phyloP scores from a whole-genome alignment of 306 rosid genomes.

The Cucurbita maxima region DNA sequence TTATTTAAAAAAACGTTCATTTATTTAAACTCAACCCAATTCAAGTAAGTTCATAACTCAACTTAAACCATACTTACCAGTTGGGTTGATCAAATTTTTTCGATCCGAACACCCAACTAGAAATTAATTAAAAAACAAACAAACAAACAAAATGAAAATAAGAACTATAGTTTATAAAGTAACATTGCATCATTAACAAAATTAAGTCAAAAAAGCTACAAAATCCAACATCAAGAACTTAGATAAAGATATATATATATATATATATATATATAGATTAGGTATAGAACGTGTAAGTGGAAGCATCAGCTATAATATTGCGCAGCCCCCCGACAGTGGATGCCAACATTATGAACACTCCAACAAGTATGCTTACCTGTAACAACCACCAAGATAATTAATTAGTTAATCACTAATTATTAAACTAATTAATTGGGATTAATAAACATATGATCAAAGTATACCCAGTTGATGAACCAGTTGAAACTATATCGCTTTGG shows the following conservation, averaged over 20 bases:
- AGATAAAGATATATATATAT: not conserved
- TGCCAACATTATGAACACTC: slow-evolving; percentile 79
- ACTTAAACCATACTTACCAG: too few species aligned
- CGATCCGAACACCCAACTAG: too few species aligned
- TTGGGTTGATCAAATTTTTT: too few species aligned
- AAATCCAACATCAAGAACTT: not conserved
- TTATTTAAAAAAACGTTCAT: too few species aligned
- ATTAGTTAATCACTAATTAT: too few species aligned
- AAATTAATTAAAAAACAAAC: too few species aligned
- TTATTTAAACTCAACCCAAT: too few species aligned
- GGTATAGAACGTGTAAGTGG: slow-evolving; percentile 69
- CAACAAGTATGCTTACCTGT: slow-evolving; percentile 53
- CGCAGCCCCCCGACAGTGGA: slow-evolving; percentile 85
- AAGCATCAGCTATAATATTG: slow-evolving; percentile 67
- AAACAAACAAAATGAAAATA: not conserved
- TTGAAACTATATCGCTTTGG: slow-evolving; percentile 62
- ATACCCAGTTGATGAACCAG: slow-evolving; percentile 94
- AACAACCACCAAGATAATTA: not conserved
- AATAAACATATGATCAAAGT: not conserved
- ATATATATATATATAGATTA: not conserved
- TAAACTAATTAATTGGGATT: not conserved
- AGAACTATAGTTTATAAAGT: not conserved
- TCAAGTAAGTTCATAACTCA: too few species aligned
- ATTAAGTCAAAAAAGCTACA: not conserved
- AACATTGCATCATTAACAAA: not conserved